Base-by-base conservation (phyloP, 441 rosid species). In the Mallotus repandus region DNA sequence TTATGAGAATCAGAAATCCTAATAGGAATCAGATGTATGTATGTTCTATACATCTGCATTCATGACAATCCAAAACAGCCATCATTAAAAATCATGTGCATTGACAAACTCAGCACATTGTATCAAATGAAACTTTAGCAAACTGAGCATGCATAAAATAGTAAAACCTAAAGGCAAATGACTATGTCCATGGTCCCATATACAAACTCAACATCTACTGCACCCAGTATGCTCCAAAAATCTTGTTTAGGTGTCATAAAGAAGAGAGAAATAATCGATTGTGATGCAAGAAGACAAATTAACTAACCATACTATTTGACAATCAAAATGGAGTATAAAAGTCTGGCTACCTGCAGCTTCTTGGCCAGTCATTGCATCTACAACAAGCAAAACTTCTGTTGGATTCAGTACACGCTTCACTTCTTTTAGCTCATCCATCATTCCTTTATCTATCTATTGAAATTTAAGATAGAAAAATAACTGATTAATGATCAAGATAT, bases 331-430 rank as follows among this genome's bases (percentile, higher is more conserved):
- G 38, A 63, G 41, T 59, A 63, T 32, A 38, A 64, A 76, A 72
- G n/a, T 66, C 52, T 58, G 67, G 59, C 68, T 81, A 93, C 99
- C 98, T 77, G 95, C 99, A 77, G 98, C 98, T 91, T 96, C 99
- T 86, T 96, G 99, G 71, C 98, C 99, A 59, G 99, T 93, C 97
- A 96, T 96, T 73, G 98, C 98, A 89, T 96, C 99, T 73, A 93
- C 99, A 66, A 96, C 97, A 68, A 96, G 97, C 84, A 96, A 85
- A 25, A 93, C 92, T 84, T 96, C 99, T n/a, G 97, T 90, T 64
- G 98, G 97, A 83, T 90, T 96, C 69, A 91, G 66, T 59, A 81
- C 88, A 71, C 84, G 87, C 85, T 93, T 96, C 85, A 96, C 94
- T 35, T 93, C 96, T 84, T 96, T 96, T 81, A 93, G 84, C 81